Evolutionary conservation across 345 rosid species (phyloP).

Genomic region (Pelargonium nanum): DNA sequence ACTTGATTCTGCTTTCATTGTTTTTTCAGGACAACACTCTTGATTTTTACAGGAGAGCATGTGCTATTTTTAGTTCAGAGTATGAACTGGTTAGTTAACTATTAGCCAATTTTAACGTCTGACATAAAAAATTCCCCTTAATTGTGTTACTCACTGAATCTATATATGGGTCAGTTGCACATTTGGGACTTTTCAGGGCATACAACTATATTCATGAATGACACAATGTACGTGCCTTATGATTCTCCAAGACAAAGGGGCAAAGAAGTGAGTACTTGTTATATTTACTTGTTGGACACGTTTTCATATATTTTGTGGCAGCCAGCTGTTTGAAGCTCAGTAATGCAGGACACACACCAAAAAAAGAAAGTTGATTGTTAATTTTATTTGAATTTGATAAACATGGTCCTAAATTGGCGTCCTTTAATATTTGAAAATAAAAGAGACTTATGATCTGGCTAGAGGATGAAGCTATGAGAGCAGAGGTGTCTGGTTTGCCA

Average conservation of each 20-base stretch:
- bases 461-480: background rate
- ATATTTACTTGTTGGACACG: background rate
- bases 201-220: constrained; percentile 31
- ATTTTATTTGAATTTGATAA: background rate
- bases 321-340: background rate
- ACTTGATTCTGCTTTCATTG: background rate
- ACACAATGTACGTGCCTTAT: constrained; percentile 14
- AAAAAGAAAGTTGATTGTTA: background rate
- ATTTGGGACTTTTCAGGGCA: constrained; percentile 65
- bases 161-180: constrained; percentile 32
- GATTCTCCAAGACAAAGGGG: constrained; percentile 24
- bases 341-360: background rate
- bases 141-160: background rate
- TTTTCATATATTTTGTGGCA: no score
- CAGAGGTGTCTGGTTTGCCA: background rate
- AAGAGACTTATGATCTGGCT: background rate
- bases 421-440: background rate
- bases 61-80: constrained; percentile 34
- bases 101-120: background rate
- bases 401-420: background rate
- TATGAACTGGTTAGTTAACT: constrained; percentile 38
- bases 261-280: constrained; percentile 34
- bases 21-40: constrained; percentile 39
- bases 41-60: constrained; percentile 41
- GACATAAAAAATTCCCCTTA: background rate